These are phyloP conservation scores for Aquilaria agallochum DNA, from an alignment of 441 rosid species.

Conservation along the genomic window DNA sequence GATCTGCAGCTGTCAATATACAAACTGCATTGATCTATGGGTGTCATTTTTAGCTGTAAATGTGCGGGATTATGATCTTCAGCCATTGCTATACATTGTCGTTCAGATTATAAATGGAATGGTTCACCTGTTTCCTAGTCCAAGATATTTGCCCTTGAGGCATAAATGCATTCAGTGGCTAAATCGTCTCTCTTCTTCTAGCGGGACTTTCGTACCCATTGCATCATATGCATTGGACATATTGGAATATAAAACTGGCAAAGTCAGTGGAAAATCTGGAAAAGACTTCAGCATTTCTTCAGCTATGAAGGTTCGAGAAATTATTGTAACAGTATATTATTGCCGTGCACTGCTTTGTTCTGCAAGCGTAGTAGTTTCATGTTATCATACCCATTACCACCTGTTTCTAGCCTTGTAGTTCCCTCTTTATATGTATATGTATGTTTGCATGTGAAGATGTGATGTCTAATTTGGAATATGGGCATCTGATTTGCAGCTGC, in stretches of 20 bases:
- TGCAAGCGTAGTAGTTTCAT: too few species aligned
- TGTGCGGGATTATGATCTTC: constrained; percentile 57
- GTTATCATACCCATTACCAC: too few species aligned
- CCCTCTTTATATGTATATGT: too few species aligned
- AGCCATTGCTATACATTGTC: constrained; percentile 52
- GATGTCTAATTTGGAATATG: constrained; percentile 1
- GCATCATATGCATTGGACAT: constrained; percentile 64
- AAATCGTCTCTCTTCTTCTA: constrained; percentile 63
- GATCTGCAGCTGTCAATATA: constrained; percentile 79
- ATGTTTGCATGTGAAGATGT: too few species aligned
- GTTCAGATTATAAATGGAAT: constrained; percentile 87
- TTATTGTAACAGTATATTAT: background rate
- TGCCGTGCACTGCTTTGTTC: too few species aligned
- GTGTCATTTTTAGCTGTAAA: constrained; percentile 62
- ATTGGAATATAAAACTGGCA: constrained; percentile 75
- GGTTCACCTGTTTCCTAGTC: constrained; percentile 72
- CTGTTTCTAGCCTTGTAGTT: too few species aligned
- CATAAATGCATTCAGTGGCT: constrained; percentile 84
- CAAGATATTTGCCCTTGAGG: constrained; percentile 83
- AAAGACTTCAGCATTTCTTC: constrained; percentile 57
- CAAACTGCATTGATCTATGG: constrained; percentile 87
- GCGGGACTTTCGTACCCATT: constrained; percentile 76
- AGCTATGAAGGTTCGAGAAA: constrained; percentile 52
- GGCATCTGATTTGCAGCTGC: constrained; percentile 48
- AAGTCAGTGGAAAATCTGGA: constrained; percentile 47